phyloP scores from a whole-genome alignment of 495 filamentous ascomycete genomes.

The Astrothelium subdiscretum region DNA sequence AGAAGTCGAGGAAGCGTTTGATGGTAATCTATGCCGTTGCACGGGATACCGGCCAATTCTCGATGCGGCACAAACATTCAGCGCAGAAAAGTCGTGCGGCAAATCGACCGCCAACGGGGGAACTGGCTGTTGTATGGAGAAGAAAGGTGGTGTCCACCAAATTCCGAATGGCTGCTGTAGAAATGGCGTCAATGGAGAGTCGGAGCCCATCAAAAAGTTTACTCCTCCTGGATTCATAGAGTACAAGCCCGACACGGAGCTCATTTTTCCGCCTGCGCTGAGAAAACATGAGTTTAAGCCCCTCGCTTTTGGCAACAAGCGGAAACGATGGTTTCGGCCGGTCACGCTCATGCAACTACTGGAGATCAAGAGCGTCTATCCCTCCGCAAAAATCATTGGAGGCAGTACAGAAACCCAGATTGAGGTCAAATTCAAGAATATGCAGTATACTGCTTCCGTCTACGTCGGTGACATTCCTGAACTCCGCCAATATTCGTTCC shows the following conservation, averaged over 20 bases:
- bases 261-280: constrained; percentile 84
- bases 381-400: constrained; percentile 85
- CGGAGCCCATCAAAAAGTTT: constrained; percentile 53
- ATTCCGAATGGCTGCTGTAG: constrained; percentile 42
- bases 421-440: constrained; percentile 94
- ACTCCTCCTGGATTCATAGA: constrained; percentile 81
- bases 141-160: constrained; percentile 34
- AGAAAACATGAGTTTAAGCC: constrained; percentile 72
- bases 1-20: constrained; percentile 80
- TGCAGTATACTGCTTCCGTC: constrained; percentile 81
- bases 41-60: constrained; percentile 92
- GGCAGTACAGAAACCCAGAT: constrained; percentile 97
- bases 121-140: constrained; percentile 60
- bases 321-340: constrained; percentile 87
- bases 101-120: constrained; percentile 50
- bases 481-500: constrained; percentile 64
- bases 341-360: constrained; percentile 78
- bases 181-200: constrained; percentile 34
- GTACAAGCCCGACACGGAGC: constrained; percentile 81
- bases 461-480: constrained; percentile 91
- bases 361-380: constrained; percentile 77
- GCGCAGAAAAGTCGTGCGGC: constrained; percentile 38
- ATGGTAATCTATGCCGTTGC: constrained; percentile 92
- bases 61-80: constrained; percentile 77
- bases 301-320: constrained; percentile 84